Base-by-base conservation (phyloP, 306 rosid species). In the Lathyrus sativus region DNA sequence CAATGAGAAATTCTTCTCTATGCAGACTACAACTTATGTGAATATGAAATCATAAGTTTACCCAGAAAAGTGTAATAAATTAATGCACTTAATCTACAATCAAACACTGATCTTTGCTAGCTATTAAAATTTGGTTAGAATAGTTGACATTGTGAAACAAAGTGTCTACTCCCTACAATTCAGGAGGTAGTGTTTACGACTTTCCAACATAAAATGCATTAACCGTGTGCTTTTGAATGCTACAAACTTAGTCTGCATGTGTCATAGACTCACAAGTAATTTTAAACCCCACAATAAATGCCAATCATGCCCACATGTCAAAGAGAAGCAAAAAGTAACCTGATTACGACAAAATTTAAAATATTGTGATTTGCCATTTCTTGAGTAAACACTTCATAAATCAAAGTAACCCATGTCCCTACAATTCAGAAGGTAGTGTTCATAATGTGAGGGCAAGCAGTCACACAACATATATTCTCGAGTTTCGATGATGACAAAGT, bases 161-260 rank as follows among this genome's bases (percentile, higher is more conserved):
- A 46, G 60, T 38, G 18, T 29, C 39, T 10, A 55, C 28, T 45
- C 46, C 62, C 53, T 55, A 64, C 42, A 73, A 68, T 59, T 22
- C 9, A 62, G 26, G 41, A 68, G 43, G 60, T 38, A 61, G 29
- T 41, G 7, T 63, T 68, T 56, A 68, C 19, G 67, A 63, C 62
- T 22, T 15, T 56, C 61, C 38, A 1, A 33, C 7, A 11, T 45
- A 2, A 42, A 53, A 13, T 54, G 19, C 45, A 62, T 28, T 59
- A 39, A 26, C 29, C 44, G 26, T 9, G 28, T 51, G 44, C 42
- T 26, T 59, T 44, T 42, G 33, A 2, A 29, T 56, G 71, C 60
- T 66, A 9, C 13, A 2, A 14, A 51, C 58, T 19, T 69, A 24
- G 54, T 5, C 7, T 59, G 5, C 11, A 29, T 28, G 57, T 9